A percentile compares a stretch with the other conserved stretches of the same genome.
These are phyloP conservation scores for Zymoseptoria crescenta DNA, from an alignment of 2,329 filamentous ascomycete genomes.

Conservation along the genomic window DNA sequence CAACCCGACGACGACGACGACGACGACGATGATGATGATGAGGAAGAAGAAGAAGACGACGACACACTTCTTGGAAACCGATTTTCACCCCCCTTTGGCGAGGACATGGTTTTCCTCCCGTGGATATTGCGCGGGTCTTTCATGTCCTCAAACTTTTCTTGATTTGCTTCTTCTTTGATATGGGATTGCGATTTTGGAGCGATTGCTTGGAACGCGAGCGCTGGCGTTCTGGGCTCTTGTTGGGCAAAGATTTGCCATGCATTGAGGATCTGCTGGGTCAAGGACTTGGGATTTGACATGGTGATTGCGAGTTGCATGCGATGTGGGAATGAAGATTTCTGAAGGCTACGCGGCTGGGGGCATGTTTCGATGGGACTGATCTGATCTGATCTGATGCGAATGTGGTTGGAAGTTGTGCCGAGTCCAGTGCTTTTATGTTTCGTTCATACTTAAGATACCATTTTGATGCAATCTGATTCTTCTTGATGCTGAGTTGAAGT, in stretches of 20 bases:
- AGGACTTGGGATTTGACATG: neutral
- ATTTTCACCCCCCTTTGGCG: neutral
- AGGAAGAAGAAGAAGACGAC: neutral
- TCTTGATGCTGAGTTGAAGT: no score
- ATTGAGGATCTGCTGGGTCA: neutral
- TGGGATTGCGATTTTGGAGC: neutral
- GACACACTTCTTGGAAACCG: neutral
- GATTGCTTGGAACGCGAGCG: neutral
- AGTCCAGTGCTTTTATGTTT: no score
- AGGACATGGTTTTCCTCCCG: slow-evolving; percentile 1
- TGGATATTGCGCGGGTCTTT: neutral
- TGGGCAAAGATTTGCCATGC: no score
- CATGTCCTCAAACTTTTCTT: neutral
- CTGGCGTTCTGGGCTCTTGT: neutral
- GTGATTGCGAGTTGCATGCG: no score
- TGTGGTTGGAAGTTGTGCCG: neutral
- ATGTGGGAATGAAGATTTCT: neutral
- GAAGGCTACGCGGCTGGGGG: neutral
- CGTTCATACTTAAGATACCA: no score
- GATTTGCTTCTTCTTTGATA: neutral
- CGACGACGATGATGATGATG: neutral
- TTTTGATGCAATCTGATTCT: no score
- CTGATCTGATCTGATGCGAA: neutral
- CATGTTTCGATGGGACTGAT: neutral
- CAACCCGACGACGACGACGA: neutral